Evolutionary conservation across 2,329 filamentous ascomycete species (phyloP).

Genomic region (Penicillium sp.): DNA sequence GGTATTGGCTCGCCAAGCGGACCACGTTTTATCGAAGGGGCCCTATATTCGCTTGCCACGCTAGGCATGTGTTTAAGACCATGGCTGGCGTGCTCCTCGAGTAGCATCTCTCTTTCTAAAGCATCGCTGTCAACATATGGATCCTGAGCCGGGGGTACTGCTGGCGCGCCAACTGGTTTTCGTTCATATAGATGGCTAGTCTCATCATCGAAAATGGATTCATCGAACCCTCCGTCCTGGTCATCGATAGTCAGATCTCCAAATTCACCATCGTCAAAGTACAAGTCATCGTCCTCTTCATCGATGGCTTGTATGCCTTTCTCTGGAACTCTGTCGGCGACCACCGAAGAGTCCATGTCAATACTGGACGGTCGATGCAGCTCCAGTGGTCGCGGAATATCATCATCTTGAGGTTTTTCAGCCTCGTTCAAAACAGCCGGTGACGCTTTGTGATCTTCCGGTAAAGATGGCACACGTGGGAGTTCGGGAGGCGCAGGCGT

Average conservation of each 20-base stretch:
- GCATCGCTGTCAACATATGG: conserved; percentile 4
- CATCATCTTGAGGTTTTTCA: not conserved
- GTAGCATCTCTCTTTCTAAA: conserved; percentile 19
- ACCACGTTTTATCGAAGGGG: conserved; percentile 25
- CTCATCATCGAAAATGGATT: conserved; percentile 55
- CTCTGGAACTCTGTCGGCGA: not conserved
- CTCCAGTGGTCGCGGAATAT: not conserved
- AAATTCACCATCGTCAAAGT: conserved; percentile 54
- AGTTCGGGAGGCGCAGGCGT: conserved; percentile 28
- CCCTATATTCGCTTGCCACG: conserved; percentile 39
- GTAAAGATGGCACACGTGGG: not conserved
- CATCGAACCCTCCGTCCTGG: conserved; percentile 46
- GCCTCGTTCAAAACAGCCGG: not conserved
- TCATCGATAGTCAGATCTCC: conserved; percentile 42
- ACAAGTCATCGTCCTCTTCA: conserved; percentile 46
- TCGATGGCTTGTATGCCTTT: conserved; percentile 16
- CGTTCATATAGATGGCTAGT: conserved; percentile 48
- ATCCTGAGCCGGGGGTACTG: conserved; percentile 13
- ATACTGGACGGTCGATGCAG: not conserved
- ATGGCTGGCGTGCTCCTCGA: conserved; percentile 13
- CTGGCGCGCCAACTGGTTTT: conserved; percentile 30
- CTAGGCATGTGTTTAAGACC: conserved; percentile 40
- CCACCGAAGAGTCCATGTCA: not conserved
- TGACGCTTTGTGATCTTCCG: not conserved
- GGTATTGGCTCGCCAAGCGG: conserved; percentile 31